These are phyloP conservation scores for Ramalina intermedia DNA, from an alignment of 495 filamentous ascomycete genomes.

Conservation along the genomic window DNA sequence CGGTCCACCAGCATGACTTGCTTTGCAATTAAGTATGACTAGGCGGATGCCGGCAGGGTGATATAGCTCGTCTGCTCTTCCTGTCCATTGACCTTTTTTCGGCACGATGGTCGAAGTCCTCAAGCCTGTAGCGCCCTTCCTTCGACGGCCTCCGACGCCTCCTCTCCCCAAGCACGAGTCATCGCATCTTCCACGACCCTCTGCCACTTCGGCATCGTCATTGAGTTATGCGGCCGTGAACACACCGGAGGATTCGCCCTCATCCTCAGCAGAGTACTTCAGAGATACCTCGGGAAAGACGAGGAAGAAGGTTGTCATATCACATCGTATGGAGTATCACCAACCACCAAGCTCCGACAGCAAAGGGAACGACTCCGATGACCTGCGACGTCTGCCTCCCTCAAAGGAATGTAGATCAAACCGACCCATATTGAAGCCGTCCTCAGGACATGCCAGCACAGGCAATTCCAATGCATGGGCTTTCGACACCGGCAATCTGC, in stretches of 20 bases:
- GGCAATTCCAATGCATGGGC: conserved; percentile 13
- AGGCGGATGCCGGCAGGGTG: no score
- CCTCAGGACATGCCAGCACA: conserved; percentile 29
- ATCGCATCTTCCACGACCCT: conserved; percentile 8
- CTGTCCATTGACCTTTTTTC: no score
- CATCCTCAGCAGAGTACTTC: conserved; percentile 26
- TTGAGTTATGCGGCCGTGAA: conserved; percentile 14
- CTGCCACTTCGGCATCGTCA: background rate
- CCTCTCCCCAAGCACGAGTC: conserved; percentile 36
- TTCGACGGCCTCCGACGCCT: conserved; percentile 45
- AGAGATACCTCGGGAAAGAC: conserved; percentile 25
- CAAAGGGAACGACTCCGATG: conserved; percentile 29
- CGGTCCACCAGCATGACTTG: no score
- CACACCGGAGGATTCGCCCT: conserved; percentile 36
- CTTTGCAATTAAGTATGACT: no score
- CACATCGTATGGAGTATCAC: conserved; percentile 56
- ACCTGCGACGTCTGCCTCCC: conserved; percentile 35
- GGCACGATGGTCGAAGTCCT: conserved; percentile 37
- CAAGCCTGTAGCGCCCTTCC: conserved; percentile 27
- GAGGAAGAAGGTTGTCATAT: conserved; percentile 64
- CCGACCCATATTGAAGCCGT: conserved; percentile 78
- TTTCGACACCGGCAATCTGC: conserved; percentile 33
- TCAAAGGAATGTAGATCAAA: conserved; percentile 51
- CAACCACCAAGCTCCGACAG: conserved; percentile 38
- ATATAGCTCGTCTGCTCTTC: no score